Percentiles rank a stretch among this genome's conserved stretches.
Evolutionary conservation across 768 basidiomycete genomes (phyloP).

Genomic region (Leccinum imitatum): DNA sequence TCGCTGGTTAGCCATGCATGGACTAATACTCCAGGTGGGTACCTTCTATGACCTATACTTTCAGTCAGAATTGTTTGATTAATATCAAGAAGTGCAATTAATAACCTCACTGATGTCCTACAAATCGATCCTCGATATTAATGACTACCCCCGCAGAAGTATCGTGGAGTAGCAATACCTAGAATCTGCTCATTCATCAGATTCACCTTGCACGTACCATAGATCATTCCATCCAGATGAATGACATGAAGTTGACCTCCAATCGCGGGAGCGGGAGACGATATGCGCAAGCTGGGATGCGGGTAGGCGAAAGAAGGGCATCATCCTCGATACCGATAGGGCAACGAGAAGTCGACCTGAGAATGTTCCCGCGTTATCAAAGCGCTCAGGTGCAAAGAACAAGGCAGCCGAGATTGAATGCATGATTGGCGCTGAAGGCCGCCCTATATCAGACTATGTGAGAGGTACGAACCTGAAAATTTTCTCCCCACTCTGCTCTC

Average conservation of each 20-base stretch:
- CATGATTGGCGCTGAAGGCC: neutral
- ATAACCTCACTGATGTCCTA: neutral
- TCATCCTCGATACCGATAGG: neutral
- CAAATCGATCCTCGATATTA: neutral
- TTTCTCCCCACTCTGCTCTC: neutral
- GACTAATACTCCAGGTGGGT: neutral
- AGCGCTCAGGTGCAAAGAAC: neutral
- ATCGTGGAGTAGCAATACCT: neutral
- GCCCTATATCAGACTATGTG: neutral
- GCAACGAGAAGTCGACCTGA: neutral
- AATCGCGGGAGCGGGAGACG: neutral
- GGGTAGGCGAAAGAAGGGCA: constrained; percentile 10
- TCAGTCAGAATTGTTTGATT: neutral
- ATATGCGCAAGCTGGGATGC: neutral
- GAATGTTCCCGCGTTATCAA: neutral
- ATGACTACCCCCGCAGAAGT: neutral
- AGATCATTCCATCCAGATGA: neutral
- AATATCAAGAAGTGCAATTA: neutral
- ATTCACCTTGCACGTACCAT: neutral
- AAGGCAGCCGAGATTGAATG: neutral
- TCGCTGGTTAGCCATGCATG: neutral
- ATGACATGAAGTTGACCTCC: no score
- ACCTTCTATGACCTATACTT: neutral
- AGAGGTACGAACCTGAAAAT: neutral
- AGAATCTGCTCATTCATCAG: neutral